phyloP scores from a whole-genome alignment of 2,329 filamentous ascomycete genomes.

The Juglanconis sp. region DNA sequence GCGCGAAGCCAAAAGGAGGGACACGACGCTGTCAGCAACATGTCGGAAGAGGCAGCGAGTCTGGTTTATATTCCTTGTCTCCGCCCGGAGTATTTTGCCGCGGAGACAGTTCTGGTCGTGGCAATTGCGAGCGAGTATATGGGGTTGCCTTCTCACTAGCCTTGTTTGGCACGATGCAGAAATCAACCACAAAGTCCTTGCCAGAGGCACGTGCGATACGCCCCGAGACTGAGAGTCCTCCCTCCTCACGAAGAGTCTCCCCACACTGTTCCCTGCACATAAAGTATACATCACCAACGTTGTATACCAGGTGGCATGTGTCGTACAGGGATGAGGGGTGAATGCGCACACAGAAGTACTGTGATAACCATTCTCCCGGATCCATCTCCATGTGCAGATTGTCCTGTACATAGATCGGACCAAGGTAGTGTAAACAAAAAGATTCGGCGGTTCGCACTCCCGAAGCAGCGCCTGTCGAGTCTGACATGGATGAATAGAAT shows the following conservation, averaged over 20 bases:
- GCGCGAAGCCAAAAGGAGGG: background rate
- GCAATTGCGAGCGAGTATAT: background rate
- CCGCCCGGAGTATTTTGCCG: background rate
- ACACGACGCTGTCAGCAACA: background rate
- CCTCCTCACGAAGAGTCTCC: background rate
- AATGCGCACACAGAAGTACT: background rate
- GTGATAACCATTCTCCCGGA: too few species aligned
- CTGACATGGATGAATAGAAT: too few species aligned
- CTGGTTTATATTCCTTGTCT: background rate
- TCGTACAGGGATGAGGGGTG: conserved; percentile 14
- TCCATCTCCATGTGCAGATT: too few species aligned
- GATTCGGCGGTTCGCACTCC: too few species aligned
- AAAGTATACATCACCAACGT: background rate
- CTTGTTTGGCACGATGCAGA: background rate
- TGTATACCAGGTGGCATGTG: background rate
- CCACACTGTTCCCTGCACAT: background rate
- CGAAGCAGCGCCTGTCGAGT: too few species aligned
- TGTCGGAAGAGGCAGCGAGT: background rate
- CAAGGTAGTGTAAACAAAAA: too few species aligned
- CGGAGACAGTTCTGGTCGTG: background rate
- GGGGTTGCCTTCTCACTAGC: background rate
- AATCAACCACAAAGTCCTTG: background rate
- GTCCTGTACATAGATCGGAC: too few species aligned
- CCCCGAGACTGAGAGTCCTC: background rate
- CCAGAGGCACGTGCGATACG: background rate